Base-by-base conservation (phyloP, 139 green algal genomes). In the Closterium sp. region DNA sequence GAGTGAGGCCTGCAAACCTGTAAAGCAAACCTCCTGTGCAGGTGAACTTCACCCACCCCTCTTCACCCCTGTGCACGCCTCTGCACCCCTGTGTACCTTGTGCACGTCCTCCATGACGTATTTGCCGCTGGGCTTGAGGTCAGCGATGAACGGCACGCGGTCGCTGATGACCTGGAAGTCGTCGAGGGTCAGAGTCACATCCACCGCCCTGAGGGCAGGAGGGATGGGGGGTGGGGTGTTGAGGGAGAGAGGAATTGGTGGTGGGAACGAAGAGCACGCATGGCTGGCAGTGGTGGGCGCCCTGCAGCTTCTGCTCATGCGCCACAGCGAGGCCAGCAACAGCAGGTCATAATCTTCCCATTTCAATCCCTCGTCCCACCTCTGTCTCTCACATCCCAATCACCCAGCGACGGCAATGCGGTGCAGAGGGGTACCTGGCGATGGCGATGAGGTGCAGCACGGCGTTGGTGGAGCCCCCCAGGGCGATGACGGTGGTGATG, bases 31-130 rank as follows among this genome's bases (percentile, higher is more conserved):
- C n/a, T n/a, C n/a, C n/a, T n/a, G n/a, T n/a, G n/a, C n/a, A n/a
- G n/a, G n/a, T n/a, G n/a, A n/a, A n/a, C n/a, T n/a, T n/a, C n/a
- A n/a, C n/a, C n/a, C n/a, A 33, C 81, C n/a, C 28, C n/a, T 85
- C 76, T 85, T 10, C 76, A 85, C 6, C 28, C 8, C 69, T 84
- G 36, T 84, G 36, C 69, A 84, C 28, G 5, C 76, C 28, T 85
- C 2, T 85, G 28, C 76, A 33, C 76, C 76, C 7, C 76, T 31
- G n/a, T 34, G 30, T 31, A 94, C 91, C 95, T 97, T 98, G 96
- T 99, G 98, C 43, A 99, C 35, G 90, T 99, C 98, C 95, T 99
- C 98, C 98, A 99, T 99, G 19, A 99, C 98, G 91, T 98, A 99
- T 85, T 97, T 97, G 81, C 98, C 98, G 9, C 88, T 96, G 16